These are phyloP conservation scores for Chlamydomonas asymmetrica DNA, from an alignment of 139 green algal species.

Conservation along the genomic window DNA sequence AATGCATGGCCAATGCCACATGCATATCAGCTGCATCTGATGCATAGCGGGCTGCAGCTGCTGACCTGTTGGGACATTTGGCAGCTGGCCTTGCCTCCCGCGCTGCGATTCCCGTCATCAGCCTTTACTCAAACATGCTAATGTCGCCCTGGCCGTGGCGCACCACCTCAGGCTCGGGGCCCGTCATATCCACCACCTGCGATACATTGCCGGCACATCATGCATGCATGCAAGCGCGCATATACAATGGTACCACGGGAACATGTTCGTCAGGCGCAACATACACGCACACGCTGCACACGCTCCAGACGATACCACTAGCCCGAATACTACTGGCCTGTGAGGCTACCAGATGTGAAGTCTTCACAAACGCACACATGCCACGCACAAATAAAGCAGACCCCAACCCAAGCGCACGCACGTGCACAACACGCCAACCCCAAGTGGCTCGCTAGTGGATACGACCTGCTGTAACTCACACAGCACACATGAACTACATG, in stretches of 20 bases:
- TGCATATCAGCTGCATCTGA: too few species aligned
- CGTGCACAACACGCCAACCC: too few species aligned
- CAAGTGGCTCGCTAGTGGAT: too few species aligned
- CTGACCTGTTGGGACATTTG: too few species aligned
- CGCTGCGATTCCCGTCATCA: conserved; percentile 8
- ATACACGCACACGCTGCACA: neutral
- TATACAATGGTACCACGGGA: neutral
- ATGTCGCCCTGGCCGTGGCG: conserved; percentile 72
- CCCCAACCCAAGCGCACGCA: too few species aligned
- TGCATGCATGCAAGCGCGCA: conserved; percentile 15
- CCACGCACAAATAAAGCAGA: too few species aligned
- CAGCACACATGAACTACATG: too few species aligned
- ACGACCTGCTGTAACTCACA: too few species aligned
- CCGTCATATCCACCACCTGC: conserved; percentile 72
- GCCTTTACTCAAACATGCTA: conserved; percentile 48
- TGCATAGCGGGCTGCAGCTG: too few species aligned
- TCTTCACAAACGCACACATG: neutral
- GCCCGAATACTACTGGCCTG: too few species aligned
- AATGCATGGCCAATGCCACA: too few species aligned
- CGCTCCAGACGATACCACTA: neutral
- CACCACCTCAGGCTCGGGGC: conserved; percentile 57
- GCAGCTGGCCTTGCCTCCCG: neutral
- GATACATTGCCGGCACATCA: neutral
- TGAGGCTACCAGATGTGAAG: neutral
- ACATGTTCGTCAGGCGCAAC: neutral